A percentile compares a stretch with the other conserved stretches of the same genome.
These are phyloP conservation scores for Penicillium sp. DNA, from an alignment of 2,329 filamentous ascomycete genomes.

Conservation along the genomic window DNA sequence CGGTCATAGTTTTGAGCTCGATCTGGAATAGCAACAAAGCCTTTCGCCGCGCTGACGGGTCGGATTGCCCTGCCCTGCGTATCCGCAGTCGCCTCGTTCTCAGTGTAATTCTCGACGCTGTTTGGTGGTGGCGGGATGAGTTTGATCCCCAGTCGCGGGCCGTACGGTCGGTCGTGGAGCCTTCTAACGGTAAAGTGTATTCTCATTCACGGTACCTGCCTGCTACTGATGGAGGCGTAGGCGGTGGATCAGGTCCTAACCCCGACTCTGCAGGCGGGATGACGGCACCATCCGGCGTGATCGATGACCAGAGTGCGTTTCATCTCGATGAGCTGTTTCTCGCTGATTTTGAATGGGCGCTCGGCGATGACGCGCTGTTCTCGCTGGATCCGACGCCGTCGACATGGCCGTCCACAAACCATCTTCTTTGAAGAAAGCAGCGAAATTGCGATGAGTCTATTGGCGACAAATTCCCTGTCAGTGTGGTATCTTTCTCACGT, in stretches of 20 bases:
- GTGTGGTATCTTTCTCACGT: not conserved
- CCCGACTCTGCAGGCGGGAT: constrained; percentile 9
- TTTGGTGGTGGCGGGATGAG: constrained; percentile 52
- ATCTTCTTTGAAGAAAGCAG: constrained; percentile 14
- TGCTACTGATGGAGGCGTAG: constrained; percentile 16
- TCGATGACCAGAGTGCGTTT: constrained; percentile 27
- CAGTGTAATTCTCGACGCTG: constrained; percentile 43
- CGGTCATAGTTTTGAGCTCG: constrained; percentile 40
- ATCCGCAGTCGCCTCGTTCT: constrained; percentile 46
- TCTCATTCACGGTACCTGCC: constrained; percentile 7
- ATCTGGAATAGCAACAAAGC: constrained; percentile 48
- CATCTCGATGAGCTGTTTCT: constrained; percentile 45
- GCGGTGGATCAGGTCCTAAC: constrained; percentile 7
- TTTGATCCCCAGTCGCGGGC: constrained; percentile 36
- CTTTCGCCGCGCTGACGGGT: constrained; percentile 45
- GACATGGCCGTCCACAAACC: constrained; percentile 26
- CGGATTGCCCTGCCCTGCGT: constrained; percentile 39
- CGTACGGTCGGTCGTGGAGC: constrained; percentile 17
- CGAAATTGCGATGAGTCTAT: not conserved
- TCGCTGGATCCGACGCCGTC: constrained; percentile 31
- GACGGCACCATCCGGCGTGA: not conserved
- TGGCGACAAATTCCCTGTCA: not conserved
- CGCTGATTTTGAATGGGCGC: constrained; percentile 45
- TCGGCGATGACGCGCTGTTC: constrained; percentile 37
- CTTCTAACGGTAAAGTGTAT: constrained; percentile 23